These are phyloP conservation scores for Escovopsis sp. DNA, from an alignment of 2,329 filamentous ascomycete species.

Conservation along the genomic window DNA sequence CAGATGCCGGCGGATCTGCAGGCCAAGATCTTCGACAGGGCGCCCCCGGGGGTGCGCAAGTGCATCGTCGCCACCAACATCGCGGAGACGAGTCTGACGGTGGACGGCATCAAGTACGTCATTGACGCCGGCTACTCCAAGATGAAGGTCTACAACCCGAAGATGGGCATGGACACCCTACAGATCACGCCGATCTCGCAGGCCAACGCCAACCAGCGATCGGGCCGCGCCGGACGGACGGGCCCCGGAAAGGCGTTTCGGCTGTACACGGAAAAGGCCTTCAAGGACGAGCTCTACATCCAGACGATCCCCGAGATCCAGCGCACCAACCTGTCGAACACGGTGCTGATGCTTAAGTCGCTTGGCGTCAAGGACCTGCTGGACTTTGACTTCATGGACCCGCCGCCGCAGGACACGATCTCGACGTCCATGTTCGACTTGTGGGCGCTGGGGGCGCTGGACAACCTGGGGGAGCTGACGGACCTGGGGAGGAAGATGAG, in stretches of 20 bases:
- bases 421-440: slow-evolving; percentile 94
- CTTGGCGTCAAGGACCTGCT: slow-evolving; percentile 86
- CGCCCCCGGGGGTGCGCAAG: slow-evolving; percentile 80
- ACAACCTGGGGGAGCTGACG: slow-evolving; percentile 88
- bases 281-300: slow-evolving; percentile 89
- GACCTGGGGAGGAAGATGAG: slow-evolving; percentile 85
- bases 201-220: slow-evolving; percentile 85
- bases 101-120: slow-evolving; percentile 98
- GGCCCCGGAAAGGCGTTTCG: slow-evolving; percentile 92
- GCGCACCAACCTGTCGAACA: slow-evolving; percentile 88
- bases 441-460: slow-evolving; percentile 85
- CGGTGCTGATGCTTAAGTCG: slow-evolving; percentile 84
- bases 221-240: slow-evolving; percentile 84
- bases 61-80: slow-evolving; percentile 98
- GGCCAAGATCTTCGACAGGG: slow-evolving; percentile 92
- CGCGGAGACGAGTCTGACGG: slow-evolving; percentile 92
- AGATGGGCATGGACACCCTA: slow-evolving; percentile 98
- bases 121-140: slow-evolving; percentile 95
- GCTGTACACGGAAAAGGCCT: slow-evolving; percentile 86
- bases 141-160: slow-evolving; percentile 95
- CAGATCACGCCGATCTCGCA: slow-evolving; percentile 97
- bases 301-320: slow-evolving; percentile 97
- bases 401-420: slow-evolving; percentile 93
- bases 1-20: slow-evolving; percentile 98
- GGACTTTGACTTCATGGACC: slow-evolving; percentile 99